Evolutionary conservation across 371 early-diverging fungal genomes (phyloP).

Genomic region (Haplosporangium sp.): DNA sequence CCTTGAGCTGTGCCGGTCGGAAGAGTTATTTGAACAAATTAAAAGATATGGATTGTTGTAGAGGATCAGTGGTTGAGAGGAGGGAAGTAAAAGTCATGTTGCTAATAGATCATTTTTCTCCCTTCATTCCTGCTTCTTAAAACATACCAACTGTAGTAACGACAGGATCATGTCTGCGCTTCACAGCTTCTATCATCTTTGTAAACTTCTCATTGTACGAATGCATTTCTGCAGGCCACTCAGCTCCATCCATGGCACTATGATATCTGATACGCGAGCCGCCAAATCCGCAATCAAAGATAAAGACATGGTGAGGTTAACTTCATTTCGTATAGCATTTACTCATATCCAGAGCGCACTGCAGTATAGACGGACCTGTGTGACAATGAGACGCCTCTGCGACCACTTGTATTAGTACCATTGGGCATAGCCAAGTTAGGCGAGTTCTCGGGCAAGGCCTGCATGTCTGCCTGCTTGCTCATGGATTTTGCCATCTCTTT

Average conservation of each 20-base stretch:
- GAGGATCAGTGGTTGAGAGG: slow-evolving; percentile 31
- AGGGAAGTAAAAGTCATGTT: slow-evolving; percentile 3
- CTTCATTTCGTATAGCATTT: background rate
- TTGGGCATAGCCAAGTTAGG: slow-evolving; percentile 72
- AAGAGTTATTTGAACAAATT: background rate
- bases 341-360: background rate
- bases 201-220: slow-evolving; percentile 88
- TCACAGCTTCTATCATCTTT: slow-evolving; percentile 88
- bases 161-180: slow-evolving; percentile 94
- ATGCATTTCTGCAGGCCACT: slow-evolving; percentile 78
- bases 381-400: slow-evolving; percentile 47
- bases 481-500: slow-evolving; percentile 47
- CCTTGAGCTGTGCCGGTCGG: slow-evolving; percentile 79
- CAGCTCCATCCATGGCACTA: slow-evolving; percentile 66
- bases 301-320: background rate
- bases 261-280: slow-evolving; percentile 63
- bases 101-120: slow-evolving; percentile 3
- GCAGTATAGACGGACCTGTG: slow-evolving; percentile 32
- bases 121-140: background rate
- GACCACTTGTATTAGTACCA: slow-evolving; percentile 40
- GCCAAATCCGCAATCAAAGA: background rate
- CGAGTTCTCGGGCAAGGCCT: slow-evolving; percentile 64
- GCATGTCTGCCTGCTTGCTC: slow-evolving; percentile 52
- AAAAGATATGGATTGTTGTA: background rate
- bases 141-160: slow-evolving; percentile 86